Evolutionary conservation across 441 rosid genomes (phyloP), one percentile per base, ranked within the genome.

Genomic region (Erysimum cheiri): DNA sequence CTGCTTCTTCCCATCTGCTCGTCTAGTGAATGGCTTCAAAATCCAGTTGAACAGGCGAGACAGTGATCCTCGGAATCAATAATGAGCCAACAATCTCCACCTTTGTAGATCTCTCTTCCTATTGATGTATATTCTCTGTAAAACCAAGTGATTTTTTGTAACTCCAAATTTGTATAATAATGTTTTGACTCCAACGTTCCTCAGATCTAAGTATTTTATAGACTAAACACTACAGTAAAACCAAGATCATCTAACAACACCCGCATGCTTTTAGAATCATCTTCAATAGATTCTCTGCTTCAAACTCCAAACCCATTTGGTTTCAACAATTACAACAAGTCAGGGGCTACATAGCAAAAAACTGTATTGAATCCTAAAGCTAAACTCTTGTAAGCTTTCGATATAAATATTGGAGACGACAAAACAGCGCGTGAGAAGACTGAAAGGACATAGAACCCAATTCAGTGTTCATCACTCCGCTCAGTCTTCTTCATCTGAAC

Each of bases 1-100:
- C 75, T 87, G 95, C 32, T 92, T 90, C 82, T 90, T 92, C 60
- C 98, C 96, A n/a, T 80, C 96, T 0, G 95, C 98, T 52, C 88
- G 96, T 39, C 82, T 92, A 17, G 89, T 90, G 47, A 90, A 92
- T 60, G 98, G 98, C 22, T 88, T 92, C 63, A 82, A 82, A 65
- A 83, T 92, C 76, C 78, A 79, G 35, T 35, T 87, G 74, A 76
- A 22, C 24, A 84, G 73, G 32, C 76, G 71, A 14, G 67, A 69
- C 50, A 59, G 8, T 11, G 72, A 46, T 59, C 67, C 46, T 52
- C 39, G 17, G 24, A 19, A 24, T 57, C 54, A 22, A 69, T 29
- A 44, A 60, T 17, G 14, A 35, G 6, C 39, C 24, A 46, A 58
- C 59, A 67, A 63, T 41, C 36, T 39, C 50, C 66, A 56, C 40